Percentiles rank a stretch among this genome's conserved stretches.
These are phyloP conservation scores for Trichoderma breve DNA, from an alignment of 2,329 filamentous ascomycete species.

Conservation along the genomic window DNA sequence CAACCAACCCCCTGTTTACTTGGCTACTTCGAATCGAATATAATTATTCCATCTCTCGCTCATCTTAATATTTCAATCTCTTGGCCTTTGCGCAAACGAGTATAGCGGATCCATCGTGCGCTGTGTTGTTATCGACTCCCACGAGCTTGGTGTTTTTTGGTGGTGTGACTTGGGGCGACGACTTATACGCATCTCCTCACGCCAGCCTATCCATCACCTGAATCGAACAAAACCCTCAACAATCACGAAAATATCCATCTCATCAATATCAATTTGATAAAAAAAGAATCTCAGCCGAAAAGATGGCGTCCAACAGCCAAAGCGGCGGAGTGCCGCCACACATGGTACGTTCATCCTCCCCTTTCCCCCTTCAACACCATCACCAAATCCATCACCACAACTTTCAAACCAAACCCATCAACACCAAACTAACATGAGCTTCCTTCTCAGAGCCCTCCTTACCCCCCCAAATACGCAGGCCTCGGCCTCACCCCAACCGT, in stretches of 20 bases:
- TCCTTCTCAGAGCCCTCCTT: constrained; percentile 35
- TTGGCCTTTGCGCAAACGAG: background rate
- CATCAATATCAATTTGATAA: background rate
- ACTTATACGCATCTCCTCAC: background rate
- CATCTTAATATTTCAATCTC: background rate
- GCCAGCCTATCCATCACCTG: background rate
- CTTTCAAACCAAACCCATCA: background rate
- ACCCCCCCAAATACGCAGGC: constrained; percentile 43
- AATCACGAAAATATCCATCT: background rate
- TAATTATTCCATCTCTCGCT: background rate
- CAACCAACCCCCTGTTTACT: background rate
- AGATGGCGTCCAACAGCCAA: background rate
- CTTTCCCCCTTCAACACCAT: background rate
- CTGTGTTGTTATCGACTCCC: background rate
- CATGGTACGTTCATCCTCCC: background rate
- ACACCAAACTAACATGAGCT: background rate
- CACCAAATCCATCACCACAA: background rate
- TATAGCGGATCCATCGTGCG: background rate
- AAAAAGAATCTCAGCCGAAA: background rate
- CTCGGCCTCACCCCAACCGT: constrained; percentile 59
- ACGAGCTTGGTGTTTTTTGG: background rate
- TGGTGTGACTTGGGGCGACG: background rate
- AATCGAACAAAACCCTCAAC: background rate
- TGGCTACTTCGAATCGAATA: background rate
- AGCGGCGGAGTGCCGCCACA: background rate